These are phyloP conservation scores for Chlorencoelia australis DNA, from an alignment of 2,329 filamentous ascomycete genomes.

Conservation along the genomic window DNA sequence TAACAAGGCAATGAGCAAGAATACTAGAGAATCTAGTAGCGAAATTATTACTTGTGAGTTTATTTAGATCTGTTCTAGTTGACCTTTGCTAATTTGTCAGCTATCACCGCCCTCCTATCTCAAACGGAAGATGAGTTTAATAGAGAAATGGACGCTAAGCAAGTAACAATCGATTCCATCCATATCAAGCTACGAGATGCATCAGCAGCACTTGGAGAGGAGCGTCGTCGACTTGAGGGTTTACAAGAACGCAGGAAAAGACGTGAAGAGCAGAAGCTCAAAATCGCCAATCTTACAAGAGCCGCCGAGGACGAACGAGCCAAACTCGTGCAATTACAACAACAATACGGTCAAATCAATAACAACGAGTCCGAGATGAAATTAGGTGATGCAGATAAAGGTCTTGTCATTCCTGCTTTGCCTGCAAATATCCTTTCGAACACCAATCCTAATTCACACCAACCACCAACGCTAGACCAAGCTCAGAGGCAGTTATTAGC, in stretches of 20 bases:
- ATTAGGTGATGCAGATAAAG: constrained; percentile 28
- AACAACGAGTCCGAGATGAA: constrained; percentile 46
- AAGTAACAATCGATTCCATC: constrained; percentile 70
- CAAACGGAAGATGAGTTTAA: constrained; percentile 73
- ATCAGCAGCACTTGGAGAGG: constrained; percentile 67
- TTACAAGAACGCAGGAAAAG: constrained; percentile 56
- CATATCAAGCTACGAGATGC: constrained; percentile 73
- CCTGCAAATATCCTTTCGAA: constrained; percentile 20
- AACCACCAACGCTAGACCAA: constrained; percentile 34
- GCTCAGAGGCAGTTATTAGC: constrained; percentile 31
- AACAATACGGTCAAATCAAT: constrained; percentile 36
- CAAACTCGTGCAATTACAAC: constrained; percentile 38
- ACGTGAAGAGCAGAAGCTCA: constrained; percentile 54
- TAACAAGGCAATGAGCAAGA: constrained; percentile 39
- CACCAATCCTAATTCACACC: constrained; percentile 22
- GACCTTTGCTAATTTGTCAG: constrained; percentile 36
- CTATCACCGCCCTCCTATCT: constrained; percentile 73
- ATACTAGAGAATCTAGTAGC: constrained; percentile 62
- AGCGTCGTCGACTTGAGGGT: constrained; percentile 62
- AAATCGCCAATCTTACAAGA: constrained; percentile 66
- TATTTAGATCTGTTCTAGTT: not conserved
- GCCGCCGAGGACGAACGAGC: constrained; percentile 62
- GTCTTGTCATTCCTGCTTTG: constrained; percentile 17
- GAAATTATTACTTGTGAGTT: constrained; percentile 70
- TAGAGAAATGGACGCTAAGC: constrained; percentile 71